phyloP scores from a whole-genome alignment of 2,329 filamentous ascomycete species.

The Diaporthe nobilis region DNA sequence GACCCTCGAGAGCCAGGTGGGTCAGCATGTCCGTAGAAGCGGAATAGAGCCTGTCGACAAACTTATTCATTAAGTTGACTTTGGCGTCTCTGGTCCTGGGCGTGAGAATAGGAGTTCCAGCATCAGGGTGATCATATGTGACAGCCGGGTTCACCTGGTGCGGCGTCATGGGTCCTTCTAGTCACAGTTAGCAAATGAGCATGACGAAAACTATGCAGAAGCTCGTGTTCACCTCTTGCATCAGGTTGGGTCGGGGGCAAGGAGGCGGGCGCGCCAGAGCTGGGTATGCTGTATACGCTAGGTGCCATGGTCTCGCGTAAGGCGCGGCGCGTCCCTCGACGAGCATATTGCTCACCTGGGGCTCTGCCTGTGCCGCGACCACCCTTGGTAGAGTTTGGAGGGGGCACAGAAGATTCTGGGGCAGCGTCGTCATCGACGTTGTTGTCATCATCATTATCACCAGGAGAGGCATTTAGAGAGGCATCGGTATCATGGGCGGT shows the following conservation, averaged over 20 bases:
- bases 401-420: slow-evolving; percentile 21
- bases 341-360: slow-evolving; percentile 33
- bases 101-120: slow-evolving; percentile 15
- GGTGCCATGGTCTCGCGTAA: slow-evolving; percentile 24
- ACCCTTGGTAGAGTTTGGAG: slow-evolving; percentile 9
- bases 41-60: slow-evolving; percentile 36
- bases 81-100: slow-evolving; percentile 34
- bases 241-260: slow-evolving; percentile 17
- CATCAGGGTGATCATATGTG: slow-evolving; percentile 21
- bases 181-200: slow-evolving; percentile 14
- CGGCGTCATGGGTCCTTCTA: slow-evolving; percentile 34
- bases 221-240: slow-evolving; percentile 25
- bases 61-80: slow-evolving; percentile 42
- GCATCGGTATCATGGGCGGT: slow-evolving; percentile 20
- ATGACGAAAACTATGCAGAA: background rate
- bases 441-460: slow-evolving; percentile 29
- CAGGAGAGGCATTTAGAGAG: slow-evolving; percentile 43
- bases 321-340: slow-evolving; percentile 33
- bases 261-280: slow-evolving; percentile 4
- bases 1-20: slow-evolving; percentile 30
- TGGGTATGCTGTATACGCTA: slow-evolving; percentile 16
- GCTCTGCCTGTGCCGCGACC: slow-evolving; percentile 23
- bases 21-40: slow-evolving; percentile 30
- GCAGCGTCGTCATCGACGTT: background rate
- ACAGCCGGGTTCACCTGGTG: slow-evolving; percentile 27